These are phyloP conservation scores for Trebouxiophyceae sp. DNA, from an alignment of 163 green algal species.

Conservation along the genomic window DNA sequence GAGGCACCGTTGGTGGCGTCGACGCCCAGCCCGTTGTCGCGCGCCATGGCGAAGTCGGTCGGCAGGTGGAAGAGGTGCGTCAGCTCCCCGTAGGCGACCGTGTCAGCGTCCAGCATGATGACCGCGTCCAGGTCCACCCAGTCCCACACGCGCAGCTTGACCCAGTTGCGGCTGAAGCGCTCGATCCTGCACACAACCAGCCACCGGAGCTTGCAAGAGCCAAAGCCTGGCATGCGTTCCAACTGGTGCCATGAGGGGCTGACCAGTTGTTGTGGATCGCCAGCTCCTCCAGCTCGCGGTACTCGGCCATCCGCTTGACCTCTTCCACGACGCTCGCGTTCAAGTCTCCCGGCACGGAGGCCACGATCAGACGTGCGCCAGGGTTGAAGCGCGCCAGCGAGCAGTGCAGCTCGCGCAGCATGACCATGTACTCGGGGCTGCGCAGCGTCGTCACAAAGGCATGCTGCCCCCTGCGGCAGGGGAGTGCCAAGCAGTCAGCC, in stretches of 20 bases:
- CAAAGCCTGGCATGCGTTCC: background rate
- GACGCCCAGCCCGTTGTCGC: background rate
- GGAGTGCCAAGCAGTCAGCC: background rate
- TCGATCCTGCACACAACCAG: background rate
- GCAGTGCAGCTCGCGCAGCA: background rate
- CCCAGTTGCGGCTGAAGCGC: slow-evolving; percentile 8
- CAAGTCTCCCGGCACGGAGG: background rate
- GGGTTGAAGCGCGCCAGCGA: background rate
- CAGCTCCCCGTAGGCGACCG: slow-evolving; percentile 9
- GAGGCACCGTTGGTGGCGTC: background rate
- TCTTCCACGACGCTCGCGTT: background rate
- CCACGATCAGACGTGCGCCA: background rate
- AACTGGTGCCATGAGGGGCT: background rate
- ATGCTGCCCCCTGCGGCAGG: background rate
- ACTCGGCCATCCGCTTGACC: background rate
- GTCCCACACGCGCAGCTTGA: slow-evolving; percentile 16
- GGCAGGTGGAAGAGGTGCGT: slow-evolving; percentile 16
- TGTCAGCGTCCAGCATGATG: slow-evolving; percentile 15
- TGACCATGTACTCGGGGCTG: background rate
- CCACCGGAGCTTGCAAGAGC: too few relatives aligned
- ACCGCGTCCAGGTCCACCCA: slow-evolving; percentile 9
- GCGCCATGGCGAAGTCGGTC: slow-evolving; percentile 17
- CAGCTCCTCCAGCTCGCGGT: background rate
- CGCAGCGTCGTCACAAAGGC: background rate
- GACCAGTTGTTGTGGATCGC: background rate